Conservation (phyloP, 805 yeast genomes). For the Yueomyces sinensis region DNA sequence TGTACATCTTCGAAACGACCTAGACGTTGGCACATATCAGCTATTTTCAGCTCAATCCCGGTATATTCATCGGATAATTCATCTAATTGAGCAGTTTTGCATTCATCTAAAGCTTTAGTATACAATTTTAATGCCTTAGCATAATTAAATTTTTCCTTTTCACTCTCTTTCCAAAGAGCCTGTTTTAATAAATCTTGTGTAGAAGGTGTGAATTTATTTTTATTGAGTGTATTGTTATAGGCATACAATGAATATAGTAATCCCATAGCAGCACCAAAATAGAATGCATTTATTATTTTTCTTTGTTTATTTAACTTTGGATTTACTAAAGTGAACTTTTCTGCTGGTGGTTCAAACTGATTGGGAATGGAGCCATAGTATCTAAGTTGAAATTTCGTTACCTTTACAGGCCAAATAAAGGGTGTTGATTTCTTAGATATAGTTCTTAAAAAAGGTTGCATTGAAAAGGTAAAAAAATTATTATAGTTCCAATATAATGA, state of each 20-base stretch:
- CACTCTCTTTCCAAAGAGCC: constrained; percentile 76
- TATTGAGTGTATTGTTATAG: too few relatives aligned
- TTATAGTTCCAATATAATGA: too few relatives aligned
- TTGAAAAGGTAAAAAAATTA: too few relatives aligned
- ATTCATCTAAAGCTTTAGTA: constrained; percentile 57
- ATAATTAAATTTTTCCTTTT: constrained; percentile 41
- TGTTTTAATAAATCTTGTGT: constrained; percentile 32
- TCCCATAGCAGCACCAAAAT: not conserved
- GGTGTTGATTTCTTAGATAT: too few relatives aligned
- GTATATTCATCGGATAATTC: constrained; percentile 69
- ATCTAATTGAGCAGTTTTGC: constrained; percentile 38
- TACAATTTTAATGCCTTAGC: constrained; percentile 58
- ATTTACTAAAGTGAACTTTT: not conserved
- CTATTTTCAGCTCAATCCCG: constrained; percentile 77
- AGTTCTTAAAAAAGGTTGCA: too few relatives aligned
- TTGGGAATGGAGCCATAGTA: too few relatives aligned
- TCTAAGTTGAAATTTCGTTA: too few relatives aligned
- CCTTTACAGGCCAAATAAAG: too few relatives aligned
- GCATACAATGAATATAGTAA: not conserved
- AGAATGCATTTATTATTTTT: not conserved
- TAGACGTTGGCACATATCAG: constrained; percentile 72
- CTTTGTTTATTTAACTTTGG: too few relatives aligned
- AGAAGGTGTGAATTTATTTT: too few relatives aligned
- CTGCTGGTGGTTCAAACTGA: too few relatives aligned
- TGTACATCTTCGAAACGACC: constrained; percentile 50